A percentile compares a stretch with the other conserved stretches of the same genome.
Conservation (phyloP, 805 yeast species). For the Candida jianshihensis region DNA sequence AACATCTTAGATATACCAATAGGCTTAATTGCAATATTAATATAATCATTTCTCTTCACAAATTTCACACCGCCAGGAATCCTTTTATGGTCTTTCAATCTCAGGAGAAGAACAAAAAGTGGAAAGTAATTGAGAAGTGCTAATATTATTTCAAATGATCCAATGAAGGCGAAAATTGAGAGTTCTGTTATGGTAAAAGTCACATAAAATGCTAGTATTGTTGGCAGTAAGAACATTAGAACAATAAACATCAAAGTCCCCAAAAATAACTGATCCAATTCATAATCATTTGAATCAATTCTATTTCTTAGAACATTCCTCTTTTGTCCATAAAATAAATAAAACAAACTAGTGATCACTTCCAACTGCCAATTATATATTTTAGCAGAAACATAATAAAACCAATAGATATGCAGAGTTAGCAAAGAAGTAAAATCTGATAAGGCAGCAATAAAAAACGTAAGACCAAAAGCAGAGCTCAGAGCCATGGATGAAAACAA, state of each 20-base stretch:
- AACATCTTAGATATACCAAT: conserved; percentile 38
- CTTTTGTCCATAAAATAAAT: conserved; percentile 84
- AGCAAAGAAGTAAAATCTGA: conserved; percentile 59
- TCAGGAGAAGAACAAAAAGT: conserved; percentile 68
- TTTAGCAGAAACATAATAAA: conserved; percentile 73
- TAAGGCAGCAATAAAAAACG: conserved; percentile 59
- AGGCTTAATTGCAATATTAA: conserved; percentile 37
- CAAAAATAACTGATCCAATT: conserved; percentile 75
- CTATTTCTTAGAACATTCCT: conserved; percentile 78
- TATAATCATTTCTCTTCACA: conserved; percentile 9
- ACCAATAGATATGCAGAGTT: conserved; percentile 67
- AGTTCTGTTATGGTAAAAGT: conserved; percentile 61
- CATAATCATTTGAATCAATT: conserved; percentile 79
- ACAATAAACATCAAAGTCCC: conserved; percentile 88
- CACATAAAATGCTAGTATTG: conserved; percentile 77
- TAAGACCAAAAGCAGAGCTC: conserved; percentile 44
- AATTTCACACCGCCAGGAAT: conserved; percentile 53
- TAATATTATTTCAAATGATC: conserved; percentile 50
- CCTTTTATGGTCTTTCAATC: conserved; percentile 71
- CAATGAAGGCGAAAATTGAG: conserved; percentile 38
- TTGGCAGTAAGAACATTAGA: conserved; percentile 72
- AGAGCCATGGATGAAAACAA: conserved; percentile 35
- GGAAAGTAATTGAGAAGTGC: conserved; percentile 80
- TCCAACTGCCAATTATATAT: conserved; percentile 71
- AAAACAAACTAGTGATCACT: conserved; percentile 65